Base-by-base conservation (phyloP, 2,329 filamentous ascomycete species). In the Alternaria sp. region DNA sequence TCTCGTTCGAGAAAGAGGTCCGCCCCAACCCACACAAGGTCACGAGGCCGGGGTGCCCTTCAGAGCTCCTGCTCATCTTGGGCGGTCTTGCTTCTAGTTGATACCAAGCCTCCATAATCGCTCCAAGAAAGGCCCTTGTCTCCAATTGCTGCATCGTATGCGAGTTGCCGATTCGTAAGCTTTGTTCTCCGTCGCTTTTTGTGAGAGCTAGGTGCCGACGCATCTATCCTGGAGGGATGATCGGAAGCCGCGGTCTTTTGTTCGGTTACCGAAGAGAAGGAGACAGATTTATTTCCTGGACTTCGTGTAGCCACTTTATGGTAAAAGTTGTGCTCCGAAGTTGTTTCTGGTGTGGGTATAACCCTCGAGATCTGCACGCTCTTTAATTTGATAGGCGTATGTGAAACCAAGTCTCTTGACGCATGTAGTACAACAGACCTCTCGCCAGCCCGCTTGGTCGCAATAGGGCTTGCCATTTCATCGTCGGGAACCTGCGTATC, bases 71-170 rank as follows among this genome's bases (percentile, higher is more conserved):
- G 50, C 50, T 72, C 70, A n/a, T 70, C 60, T 23, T 54, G 52
- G 13, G 56, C 62, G 9, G 34, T 36, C 21, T 56, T 54, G n/a
- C 56, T 64, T 53, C 60, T 56, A 1, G 73, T 67, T 17, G 80
- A 83, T 29, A 81, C 70, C 28, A 83, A 67, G 4, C 79, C 80
- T 8, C 78, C 77, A 48, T 76, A 81, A 10, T 75, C 80, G 9
- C 77, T 76, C 62, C 75, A 78, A 9, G 70, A 74, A 17, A 84
- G 24, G 76, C 80, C 52, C 67, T 39, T 11, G n/a, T 62, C 63
- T 6, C 71, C 69, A 14, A 72, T 62, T 1, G 72, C 72, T 50
- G 72, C 72, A 14, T 73, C 54, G 48, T 73, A 73, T 5, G 72
- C 73, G 10, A 76, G 52, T 6, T 58, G 50, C 10, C 48, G 42